A percentile compares a stretch with the other conserved stretches of the same genome.
Conservation (phyloP, 352 stramenopile genomes). For the Pythium phragmiticola region DNA sequence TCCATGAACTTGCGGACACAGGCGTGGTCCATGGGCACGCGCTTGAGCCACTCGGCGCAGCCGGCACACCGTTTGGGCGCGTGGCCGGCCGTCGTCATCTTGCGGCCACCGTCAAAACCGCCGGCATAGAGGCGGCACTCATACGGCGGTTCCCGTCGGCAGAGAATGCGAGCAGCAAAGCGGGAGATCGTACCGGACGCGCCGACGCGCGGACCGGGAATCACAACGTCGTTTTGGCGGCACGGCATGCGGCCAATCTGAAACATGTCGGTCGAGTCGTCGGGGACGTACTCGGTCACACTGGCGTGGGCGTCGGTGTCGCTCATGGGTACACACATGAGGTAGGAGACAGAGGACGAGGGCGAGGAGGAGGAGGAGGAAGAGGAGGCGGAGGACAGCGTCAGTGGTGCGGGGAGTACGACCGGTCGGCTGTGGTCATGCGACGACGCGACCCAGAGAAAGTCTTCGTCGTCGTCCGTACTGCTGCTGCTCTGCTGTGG, state of each 20-base stretch:
- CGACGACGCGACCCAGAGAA: not conserved
- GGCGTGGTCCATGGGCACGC: conserved; percentile 35
- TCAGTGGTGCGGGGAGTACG: not conserved
- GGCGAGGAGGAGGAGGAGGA: not conserved
- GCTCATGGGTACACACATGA: conserved; percentile 76
- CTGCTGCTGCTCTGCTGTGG: conserved; percentile 2
- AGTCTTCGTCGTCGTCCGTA: conserved; percentile 7
- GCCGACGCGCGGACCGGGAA: conserved; percentile 69
- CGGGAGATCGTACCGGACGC: conserved; percentile 75
- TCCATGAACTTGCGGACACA: conserved; percentile 36
- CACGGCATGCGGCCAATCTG: conserved; percentile 82
- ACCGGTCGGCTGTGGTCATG: not conserved
- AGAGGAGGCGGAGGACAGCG: not conserved
- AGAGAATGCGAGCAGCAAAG: conserved; percentile 69
- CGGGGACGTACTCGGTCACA: conserved; percentile 60
- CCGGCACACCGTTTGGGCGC: conserved; percentile 59
- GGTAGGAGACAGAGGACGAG: conserved; percentile 25
- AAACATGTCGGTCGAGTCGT: conserved; percentile 63
- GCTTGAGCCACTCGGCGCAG: conserved; percentile 58
- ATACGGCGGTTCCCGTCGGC: conserved; percentile 51
- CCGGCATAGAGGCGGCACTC: conserved; percentile 67
- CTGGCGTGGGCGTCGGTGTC: conserved; percentile 53
- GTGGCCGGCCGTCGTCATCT: conserved; percentile 60
- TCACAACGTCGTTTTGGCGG: conserved; percentile 73
- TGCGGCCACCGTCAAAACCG: conserved; percentile 56